Base-by-base conservation (phyloP, 176 grass and related monocot species). In the Oryza rufipogon region DNA sequence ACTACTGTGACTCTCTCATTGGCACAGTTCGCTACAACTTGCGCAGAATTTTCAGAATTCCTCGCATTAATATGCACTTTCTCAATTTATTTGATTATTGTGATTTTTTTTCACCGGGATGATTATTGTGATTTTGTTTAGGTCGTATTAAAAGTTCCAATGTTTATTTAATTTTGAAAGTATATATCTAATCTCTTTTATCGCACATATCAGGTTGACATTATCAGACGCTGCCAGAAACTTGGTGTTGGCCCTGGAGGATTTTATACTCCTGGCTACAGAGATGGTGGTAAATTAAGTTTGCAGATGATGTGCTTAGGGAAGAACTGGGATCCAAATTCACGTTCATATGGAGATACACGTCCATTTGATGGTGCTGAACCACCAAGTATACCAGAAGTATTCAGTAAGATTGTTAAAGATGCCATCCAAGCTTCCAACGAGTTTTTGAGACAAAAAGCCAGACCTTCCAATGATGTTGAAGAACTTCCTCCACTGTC, bases 281-380 rank as follows among this genome's bases (percentile, higher is more conserved):
- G 10, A 85, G 80, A 93, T 28, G 90, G 85, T 23, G 51, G 44
- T 34, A 87, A 78, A 60, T 49, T 91, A 71, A 85, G 7, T 68
- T 70, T 96, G 20, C 60, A 2, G 2, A 93, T 93, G 90, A 96
- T 93, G 92, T 91, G 88, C 71, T 76, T 96, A 73, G 85, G 90
- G 12, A 87, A 83, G 83, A 89, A 93, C 65, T 93, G 91, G 91
- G 88, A 96, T 74, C 91, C 86, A 41, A 47, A 93, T 61, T 86
- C 80, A 77, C 13, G 17, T 13, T 66, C 36, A 15, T 92, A 93
- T 49, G 80, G 72, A 6, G 69, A 82, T 71, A 84, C 0, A 51
- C 83, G 86, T 11, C 12, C 44, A 1, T 58, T 65, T 46, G 90
- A 95, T 88, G 67, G 16, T 28, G 93, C 82, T 41, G 28, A 74